phyloP scores from a whole-genome alignment of 1,139 yeast genomes.

The Eremothecium coryli region DNA sequence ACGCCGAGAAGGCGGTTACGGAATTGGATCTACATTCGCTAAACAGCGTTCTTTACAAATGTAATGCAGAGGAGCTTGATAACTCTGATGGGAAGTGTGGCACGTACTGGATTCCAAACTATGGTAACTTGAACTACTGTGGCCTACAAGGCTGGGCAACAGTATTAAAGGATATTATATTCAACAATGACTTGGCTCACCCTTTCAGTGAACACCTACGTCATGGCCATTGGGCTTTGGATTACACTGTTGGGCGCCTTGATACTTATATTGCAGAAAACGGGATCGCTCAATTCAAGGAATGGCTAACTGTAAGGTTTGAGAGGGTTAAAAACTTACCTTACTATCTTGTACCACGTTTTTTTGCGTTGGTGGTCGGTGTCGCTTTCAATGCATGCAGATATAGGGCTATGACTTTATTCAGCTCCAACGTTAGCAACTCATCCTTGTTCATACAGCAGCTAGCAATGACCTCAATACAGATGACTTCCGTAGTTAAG shows the following conservation, averaged over 20 bases:
- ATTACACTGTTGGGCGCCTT: constrained; percentile 58
- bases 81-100: constrained; percentile 64
- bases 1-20: constrained; percentile 65
- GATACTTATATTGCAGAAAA: constrained; percentile 43
- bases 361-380: constrained; percentile 72
- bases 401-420: constrained; percentile 49
- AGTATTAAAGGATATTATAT: constrained; percentile 52
- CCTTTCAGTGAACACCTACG: constrained; percentile 75
- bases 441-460: constrained; percentile 72
- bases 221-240: constrained; percentile 83
- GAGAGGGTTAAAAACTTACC: constrained; percentile 63
- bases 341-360: constrained; percentile 73
- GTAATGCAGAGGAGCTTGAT: constrained; percentile 85
- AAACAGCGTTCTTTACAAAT: constrained; percentile 64
- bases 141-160: constrained; percentile 93
- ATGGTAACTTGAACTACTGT: constrained; percentile 71
- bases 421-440: constrained; percentile 45
- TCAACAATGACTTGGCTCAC: constrained; percentile 70
- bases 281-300: constrained; percentile 44
- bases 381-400: constrained; percentile 76
- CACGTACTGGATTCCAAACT: constrained; percentile 60
- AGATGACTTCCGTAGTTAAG: constrained; percentile 71
- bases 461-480: constrained; percentile 73
- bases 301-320: constrained; percentile 63
- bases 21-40: constrained; percentile 58